Percentiles rank a stretch among this genome's conserved stretches.
These are phyloP conservation scores for Thermomyces lanuginosus DNA, from an alignment of 2,329 filamentous ascomycete genomes.

Conservation along the genomic window DNA sequence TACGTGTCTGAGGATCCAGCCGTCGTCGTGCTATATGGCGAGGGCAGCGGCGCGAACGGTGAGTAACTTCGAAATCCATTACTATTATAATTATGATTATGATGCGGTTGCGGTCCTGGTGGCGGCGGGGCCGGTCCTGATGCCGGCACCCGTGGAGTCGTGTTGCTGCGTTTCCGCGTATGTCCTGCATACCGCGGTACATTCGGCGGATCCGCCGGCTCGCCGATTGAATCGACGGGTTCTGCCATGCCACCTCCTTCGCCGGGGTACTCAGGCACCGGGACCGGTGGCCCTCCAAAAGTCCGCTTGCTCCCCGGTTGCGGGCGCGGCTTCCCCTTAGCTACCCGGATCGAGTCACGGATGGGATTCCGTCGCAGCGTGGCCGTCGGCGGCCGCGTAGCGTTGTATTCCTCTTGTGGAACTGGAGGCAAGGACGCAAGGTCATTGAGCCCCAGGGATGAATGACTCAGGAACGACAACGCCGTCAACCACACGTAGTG, in stretches of 20 bases:
- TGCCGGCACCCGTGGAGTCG: slow-evolving; percentile 61
- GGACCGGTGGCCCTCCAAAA: slow-evolving; percentile 17
- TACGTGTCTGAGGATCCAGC: slow-evolving; percentile 46
- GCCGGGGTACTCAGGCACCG: slow-evolving; percentile 19
- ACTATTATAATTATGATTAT: too few species aligned
- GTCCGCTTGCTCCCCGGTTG: slow-evolving; percentile 24
- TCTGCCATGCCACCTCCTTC: slow-evolving; percentile 16
- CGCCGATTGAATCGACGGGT: slow-evolving; percentile 19
- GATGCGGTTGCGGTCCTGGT: too few species aligned
- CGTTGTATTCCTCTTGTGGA: slow-evolving; percentile 25
- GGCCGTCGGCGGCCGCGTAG: slow-evolving; percentile 30
- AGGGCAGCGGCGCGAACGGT: slow-evolving; percentile 21
- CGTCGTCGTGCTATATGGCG: slow-evolving; percentile 39
- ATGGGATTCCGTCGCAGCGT: slow-evolving; percentile 44
- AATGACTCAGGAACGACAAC: slow-evolving; percentile 85
- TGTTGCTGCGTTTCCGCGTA: slow-evolving; percentile 77
- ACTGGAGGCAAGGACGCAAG: slow-evolving; percentile 44
- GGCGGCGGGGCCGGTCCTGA: slow-evolving; percentile 45
- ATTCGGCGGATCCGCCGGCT: slow-evolving; percentile 35
- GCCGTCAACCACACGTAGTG: slow-evolving; percentile 94
- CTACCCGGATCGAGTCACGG: slow-evolving; percentile 75
- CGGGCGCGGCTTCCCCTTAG: slow-evolving; percentile 51
- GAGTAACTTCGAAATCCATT: slow-evolving; percentile 69
- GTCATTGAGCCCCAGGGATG: slow-evolving; percentile 63
- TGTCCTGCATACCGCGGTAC: slow-evolving; percentile 44